Evolutionary conservation across 2,329 filamentous ascomycete genomes (phyloP).

Genomic region (Cercospora nicotianae): DNA sequence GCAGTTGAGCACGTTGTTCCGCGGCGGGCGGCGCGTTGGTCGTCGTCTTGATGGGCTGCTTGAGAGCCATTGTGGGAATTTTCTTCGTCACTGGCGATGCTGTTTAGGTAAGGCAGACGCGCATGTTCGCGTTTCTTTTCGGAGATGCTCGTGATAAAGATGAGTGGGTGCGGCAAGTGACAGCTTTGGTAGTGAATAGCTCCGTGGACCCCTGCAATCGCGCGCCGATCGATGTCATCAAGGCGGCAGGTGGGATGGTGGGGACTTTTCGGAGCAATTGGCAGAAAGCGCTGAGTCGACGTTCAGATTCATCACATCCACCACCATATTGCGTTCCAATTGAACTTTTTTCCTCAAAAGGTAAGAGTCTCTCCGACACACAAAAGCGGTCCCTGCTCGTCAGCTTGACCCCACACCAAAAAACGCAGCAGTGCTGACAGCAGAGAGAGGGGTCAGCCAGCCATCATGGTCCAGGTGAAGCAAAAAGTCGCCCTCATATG

Average conservation of each 20-base stretch:
- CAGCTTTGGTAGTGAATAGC: neutral
- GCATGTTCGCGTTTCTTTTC: neutral
- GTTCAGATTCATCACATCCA: neutral
- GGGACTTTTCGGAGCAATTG: conserved; percentile 13
- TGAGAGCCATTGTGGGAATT: conserved; percentile 18
- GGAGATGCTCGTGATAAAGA: conserved; percentile 2
- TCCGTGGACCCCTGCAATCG: conserved; percentile 5
- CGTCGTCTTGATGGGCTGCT: conserved; percentile 28
- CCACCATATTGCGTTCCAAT: neutral
- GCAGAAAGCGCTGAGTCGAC: neutral
- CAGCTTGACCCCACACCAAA: neutral
- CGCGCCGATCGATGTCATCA: neutral
- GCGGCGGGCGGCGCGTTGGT: conserved; percentile 22
- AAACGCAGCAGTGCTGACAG: neutral
- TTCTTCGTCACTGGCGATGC: neutral
- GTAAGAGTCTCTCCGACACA: neutral
- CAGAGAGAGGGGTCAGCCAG: conserved; percentile 5
- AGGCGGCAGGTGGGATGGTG: conserved; percentile 4
- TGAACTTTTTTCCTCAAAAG: neutral
- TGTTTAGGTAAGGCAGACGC: neutral
- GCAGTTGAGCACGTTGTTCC: conserved; percentile 34
- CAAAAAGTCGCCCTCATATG: conserved; percentile 79
- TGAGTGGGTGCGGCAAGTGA: neutral
- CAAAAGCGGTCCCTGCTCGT: neutral
- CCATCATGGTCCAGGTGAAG: conserved; percentile 63